Evolutionary conservation across 805 yeast species (phyloP).

Genomic region (Candida railenensis): DNA sequence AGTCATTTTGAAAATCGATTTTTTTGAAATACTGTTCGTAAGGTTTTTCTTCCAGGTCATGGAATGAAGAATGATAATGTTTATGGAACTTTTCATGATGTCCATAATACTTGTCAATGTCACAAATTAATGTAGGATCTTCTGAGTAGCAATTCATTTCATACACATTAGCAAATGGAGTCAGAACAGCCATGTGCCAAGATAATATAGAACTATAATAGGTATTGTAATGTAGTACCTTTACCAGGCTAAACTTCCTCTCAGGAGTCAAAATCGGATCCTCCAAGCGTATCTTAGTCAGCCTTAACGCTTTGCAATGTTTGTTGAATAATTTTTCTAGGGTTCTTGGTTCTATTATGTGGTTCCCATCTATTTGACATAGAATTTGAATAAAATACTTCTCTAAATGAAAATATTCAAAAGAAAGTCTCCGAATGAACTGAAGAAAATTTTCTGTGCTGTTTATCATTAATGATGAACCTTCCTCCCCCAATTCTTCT

Average conservation of each 20-base stretch:
- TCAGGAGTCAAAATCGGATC: neutral
- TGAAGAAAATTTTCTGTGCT: conserved; percentile 24
- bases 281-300: conserved; percentile 7
- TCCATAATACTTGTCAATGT: conserved; percentile 14
- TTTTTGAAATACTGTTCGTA: conserved; percentile 19
- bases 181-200: conserved; percentile 36
- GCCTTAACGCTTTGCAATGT: conserved; percentile 16
- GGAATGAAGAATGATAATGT: conserved; percentile 11
- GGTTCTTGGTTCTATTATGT: conserved; percentile 26
- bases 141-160: conserved; percentile 34
- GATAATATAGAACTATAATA: conserved; percentile 33
- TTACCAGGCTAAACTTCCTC: conserved; percentile 19
- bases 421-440: conserved; percentile 31
- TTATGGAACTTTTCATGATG: neutral
- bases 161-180: conserved; percentile 36
- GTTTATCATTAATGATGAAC: conserved; percentile 10
- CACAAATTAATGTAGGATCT: conserved; percentile 14
- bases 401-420: conserved; percentile 39
- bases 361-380: conserved; percentile 31
- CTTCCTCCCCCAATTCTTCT: conserved; percentile 27
- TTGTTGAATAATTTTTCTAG: conserved; percentile 21
- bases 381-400: conserved; percentile 37
- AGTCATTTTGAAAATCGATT: conserved; percentile 17
- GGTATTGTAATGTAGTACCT: conserved; percentile 33
- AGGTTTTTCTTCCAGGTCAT: conserved; percentile 20